A percentile compares a stretch with the other conserved stretches of the same genome.
Evolutionary conservation across 176 grass and related monocot species (phyloP).

Genomic region (Musa schizocarpa): DNA sequence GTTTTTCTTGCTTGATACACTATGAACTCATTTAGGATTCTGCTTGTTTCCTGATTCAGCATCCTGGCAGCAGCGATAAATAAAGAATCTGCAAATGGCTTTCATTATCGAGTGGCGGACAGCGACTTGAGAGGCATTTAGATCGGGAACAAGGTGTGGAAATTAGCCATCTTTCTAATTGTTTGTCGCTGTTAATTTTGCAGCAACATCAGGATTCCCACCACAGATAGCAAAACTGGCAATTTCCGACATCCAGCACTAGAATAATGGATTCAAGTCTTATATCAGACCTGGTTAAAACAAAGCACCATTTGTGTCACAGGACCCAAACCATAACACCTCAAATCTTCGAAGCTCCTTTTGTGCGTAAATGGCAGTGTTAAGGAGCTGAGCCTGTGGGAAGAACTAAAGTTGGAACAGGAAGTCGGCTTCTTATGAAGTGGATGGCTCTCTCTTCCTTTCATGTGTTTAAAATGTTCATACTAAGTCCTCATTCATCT

Average conservation of each 20-base stretch:
- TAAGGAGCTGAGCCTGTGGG: no score
- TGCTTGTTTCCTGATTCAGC: background rate
- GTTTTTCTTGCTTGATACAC: background rate
- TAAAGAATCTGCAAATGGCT: background rate
- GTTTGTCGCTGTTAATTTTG: background rate
- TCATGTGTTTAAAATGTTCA: no score
- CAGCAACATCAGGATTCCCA: conserved; percentile 15
- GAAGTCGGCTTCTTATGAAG: no score
- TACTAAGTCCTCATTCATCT: no score
- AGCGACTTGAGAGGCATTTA: conserved; percentile 15
- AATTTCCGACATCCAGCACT: background rate
- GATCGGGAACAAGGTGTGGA: conserved; percentile 14
- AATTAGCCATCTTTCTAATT: conserved; percentile 20
- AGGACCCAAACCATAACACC: background rate
- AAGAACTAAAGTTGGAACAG: no score
- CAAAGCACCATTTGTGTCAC: background rate
- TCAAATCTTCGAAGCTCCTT: no score
- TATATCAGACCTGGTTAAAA: conserved; percentile 2
- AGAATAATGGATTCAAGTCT: background rate
- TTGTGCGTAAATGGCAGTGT: no score
- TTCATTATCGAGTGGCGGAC: background rate
- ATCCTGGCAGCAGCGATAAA: background rate
- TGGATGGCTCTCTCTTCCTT: no score
- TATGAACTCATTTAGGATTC: no score
- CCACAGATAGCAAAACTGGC: background rate